Percentiles rank a stretch among this genome's conserved stretches.
phyloP scores from a whole-genome alignment of 2,329 filamentous ascomycete species.

The Xylariaceae sp. region DNA sequence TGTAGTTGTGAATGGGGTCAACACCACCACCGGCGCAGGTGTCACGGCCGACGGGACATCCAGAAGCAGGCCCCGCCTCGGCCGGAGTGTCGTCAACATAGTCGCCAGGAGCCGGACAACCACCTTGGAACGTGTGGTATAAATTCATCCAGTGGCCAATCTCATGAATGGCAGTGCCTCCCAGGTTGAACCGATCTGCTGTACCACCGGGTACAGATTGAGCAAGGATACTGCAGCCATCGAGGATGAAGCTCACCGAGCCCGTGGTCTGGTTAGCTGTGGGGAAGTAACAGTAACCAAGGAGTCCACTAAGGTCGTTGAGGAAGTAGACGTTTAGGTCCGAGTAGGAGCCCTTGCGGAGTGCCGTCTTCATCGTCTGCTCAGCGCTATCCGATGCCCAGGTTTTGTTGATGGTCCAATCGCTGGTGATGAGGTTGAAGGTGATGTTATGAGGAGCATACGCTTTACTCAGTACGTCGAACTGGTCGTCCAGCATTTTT shows the following conservation, averaged over 20 bases:
- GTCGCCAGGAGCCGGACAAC: conserved; percentile 37
- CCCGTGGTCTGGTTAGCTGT: conserved; percentile 36
- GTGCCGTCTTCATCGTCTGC: conserved; percentile 40
- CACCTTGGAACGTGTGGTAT: conserved; percentile 40
- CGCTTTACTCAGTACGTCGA: conserved; percentile 42
- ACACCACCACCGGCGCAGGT: conserved; percentile 29
- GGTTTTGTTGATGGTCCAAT: conserved; percentile 42
- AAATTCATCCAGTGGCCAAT: conserved; percentile 39
- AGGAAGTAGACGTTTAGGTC: conserved; percentile 46
- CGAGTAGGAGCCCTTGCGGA: conserved; percentile 42
- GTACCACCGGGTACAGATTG: conserved; percentile 27
- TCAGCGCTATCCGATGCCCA: conserved; percentile 42
- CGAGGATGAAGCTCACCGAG: conserved; percentile 33
- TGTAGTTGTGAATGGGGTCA: conserved; percentile 36
- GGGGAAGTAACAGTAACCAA: conserved; percentile 47
- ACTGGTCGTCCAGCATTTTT: conserved; percentile 36
- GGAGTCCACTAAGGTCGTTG: conserved; percentile 32
- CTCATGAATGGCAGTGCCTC: conserved; percentile 37
- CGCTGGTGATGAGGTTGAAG: conserved; percentile 41
- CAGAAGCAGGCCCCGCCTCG: conserved; percentile 34
- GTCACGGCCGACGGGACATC: conserved; percentile 36
- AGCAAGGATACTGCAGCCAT: conserved; percentile 32
- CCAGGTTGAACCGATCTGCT: conserved; percentile 30
- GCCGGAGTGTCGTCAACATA: conserved; percentile 39
- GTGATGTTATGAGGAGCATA: conserved; percentile 40